A percentile compares a stretch with the other conserved stretches of the same genome.
Conservation (phyloP, 352 stramenopile species). For the Thraustotheca clavata region DNA sequence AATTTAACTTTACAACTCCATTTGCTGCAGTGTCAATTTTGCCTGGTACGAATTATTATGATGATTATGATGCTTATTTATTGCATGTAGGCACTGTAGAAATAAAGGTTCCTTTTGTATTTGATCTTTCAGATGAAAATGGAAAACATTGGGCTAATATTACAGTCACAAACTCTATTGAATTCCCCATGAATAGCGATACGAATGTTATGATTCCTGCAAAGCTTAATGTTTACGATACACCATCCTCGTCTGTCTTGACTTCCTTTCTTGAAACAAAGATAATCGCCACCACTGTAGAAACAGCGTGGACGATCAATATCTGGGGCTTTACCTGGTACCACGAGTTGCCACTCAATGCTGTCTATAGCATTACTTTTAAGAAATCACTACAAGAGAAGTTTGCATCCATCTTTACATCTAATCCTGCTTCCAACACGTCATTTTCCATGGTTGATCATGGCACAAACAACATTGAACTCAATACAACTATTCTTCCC, state of each 20-base stretch:
- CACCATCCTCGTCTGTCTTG: background rate
- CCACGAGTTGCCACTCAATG: background rate
- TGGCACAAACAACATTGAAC: slow-evolving; percentile 8
- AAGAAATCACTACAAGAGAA: background rate
- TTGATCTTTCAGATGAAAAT: slow-evolving; percentile 3
- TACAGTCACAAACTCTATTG: slow-evolving; percentile 3
- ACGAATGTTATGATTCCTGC: background rate
- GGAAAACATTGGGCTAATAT: slow-evolving; percentile 5
- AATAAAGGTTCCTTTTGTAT: background rate
- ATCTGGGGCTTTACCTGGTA: slow-evolving; percentile 20
- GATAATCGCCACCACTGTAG: background rate
- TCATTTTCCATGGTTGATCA: background rate
- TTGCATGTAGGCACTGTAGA: slow-evolving; percentile 11
- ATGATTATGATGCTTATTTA: no score
- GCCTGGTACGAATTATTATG: background rate
- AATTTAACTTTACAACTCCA: background rate
- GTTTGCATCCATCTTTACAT: slow-evolving; percentile 9
- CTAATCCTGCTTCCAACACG: background rate
- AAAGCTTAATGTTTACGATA: slow-evolving; percentile 11
- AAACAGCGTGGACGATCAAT: slow-evolving; percentile 10
- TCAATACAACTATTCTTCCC: slow-evolving; percentile 16
- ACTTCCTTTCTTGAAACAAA: slow-evolving; percentile 1
- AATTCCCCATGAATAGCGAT: slow-evolving; percentile 2
- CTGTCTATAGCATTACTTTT: background rate
- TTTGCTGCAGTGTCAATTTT: background rate